Base-by-base conservation (phyloP, 768 basidiomycete species). In the Xerocomellus amylosporus region DNA sequence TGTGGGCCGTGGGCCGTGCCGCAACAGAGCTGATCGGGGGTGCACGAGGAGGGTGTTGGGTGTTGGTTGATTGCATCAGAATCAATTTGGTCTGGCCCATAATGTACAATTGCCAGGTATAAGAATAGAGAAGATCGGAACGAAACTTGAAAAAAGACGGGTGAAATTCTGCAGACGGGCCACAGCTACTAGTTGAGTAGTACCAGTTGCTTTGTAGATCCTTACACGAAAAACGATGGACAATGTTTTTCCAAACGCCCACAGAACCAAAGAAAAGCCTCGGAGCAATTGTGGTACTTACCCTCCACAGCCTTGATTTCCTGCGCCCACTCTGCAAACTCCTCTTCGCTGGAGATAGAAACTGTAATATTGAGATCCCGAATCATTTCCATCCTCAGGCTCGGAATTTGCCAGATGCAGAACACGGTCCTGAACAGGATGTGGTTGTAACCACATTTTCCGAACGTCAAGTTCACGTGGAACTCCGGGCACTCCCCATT, bases 261-360 rank as follows among this genome's bases (percentile, higher is more conserved):
- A 13, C 52, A 53, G 33, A 53, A 53, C 38, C 52, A 53, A 40
- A 53, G 52, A 34, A 53, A 53, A 26, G 39, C 17, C 8, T 53
- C n/a, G 1, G 20, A 24, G n/a, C 52, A 53, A 6, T 53, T 53
- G 24, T 53, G 52, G 24, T 53, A 53, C 15, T 7, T 53, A 34
- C 39, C 46, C 46, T 42, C 52, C 6, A 3, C 4, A 4, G 20
- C 37, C 43, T 6, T 34, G 14, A 41, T 41, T 53, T 53, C 52
- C 30, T 41, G 4, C 9, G 39, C 45, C 52, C 46, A 53, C 22
- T 10, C 15, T 2, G 9, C 0, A 42, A 53, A 53, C 36, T 36
- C 22, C 3, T 48, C 46, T 41, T 53, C 24, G 10, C 22, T 41
- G 38, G 39, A 7, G n/a, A 48, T 26, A 26, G 46, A 26, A 41